Base-by-base conservation (phyloP, 371 early-diverging fungal species). In the Mortierella sp. region DNA sequence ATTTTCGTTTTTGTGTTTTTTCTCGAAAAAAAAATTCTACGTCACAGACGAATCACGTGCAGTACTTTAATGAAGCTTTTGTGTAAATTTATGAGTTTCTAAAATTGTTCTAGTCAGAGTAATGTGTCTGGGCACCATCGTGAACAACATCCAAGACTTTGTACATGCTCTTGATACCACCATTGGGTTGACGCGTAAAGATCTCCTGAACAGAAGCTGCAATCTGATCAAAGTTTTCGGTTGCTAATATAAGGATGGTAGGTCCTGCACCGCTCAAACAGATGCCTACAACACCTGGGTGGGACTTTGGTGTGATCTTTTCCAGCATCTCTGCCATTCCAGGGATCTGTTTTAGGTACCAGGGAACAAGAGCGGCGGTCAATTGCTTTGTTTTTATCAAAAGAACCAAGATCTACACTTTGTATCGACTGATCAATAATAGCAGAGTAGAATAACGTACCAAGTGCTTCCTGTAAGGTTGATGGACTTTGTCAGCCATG, bases 231-330 rank as follows among this genome's bases (percentile, higher is more conserved):
- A 91, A 93, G 80, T 95, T 91, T 66, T 89, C 84, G 8, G 89
- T 89, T 5, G 93, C 94, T 72, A 98, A 84, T 19, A 94, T 95
- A 57, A 98, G 86, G 51, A 97, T 94, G 22, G 97, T 96, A 15
- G 99, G 99, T 2, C 99, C 99, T 12, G 99, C 98, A 45, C 99
- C 99, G 66, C 94, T 94, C 60, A 98, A 83, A 78, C 97, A 97
- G 34, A 96, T 90, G 34, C 99, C 99, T 9, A 97, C 86, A 19
- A 98, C 83, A 8, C 98, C 98, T 2, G 95, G 95, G 28, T 89
- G 82, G 40, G 87, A 89, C 65, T 86, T 86, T 6, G 94, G 94
- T 15, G 91, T 93, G 70, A 97, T 86, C 10, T 84, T 83, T 19
- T 86, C 76, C 51, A 97, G 84, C 74, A 97, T 91, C 67, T 95